These are phyloP conservation scores for Glycyrrhiza uralensis DNA, from an alignment of 306 rosid species.

Conservation along the genomic window DNA sequence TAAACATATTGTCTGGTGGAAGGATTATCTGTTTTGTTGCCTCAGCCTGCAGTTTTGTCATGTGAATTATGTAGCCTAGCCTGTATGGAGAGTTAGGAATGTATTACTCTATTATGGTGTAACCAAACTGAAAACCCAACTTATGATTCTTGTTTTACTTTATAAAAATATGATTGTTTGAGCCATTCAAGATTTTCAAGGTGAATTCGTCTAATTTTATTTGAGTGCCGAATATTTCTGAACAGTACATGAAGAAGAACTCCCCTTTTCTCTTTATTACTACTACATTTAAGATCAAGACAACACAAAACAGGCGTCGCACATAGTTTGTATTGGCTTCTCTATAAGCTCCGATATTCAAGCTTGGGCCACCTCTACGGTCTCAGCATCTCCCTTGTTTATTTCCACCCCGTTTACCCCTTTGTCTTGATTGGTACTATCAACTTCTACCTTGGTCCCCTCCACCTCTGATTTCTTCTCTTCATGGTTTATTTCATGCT, in stretches of 20 bases:
- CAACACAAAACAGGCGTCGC: neutral
- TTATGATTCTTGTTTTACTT: conserved; percentile 12
- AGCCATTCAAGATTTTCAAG: neutral
- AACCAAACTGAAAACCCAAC: conserved; percentile 23
- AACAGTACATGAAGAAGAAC: neutral
- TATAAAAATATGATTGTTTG: too few relatives aligned
- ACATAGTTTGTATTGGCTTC: neutral
- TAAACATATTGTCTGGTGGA: conserved; percentile 19
- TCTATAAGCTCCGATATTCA: neutral
- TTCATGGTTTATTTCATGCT: conserved; percentile 25
- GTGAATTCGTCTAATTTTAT: neutral
- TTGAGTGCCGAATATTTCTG: neutral
- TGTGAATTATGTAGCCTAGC: conserved; percentile 30
- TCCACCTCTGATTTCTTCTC: conserved; percentile 11
- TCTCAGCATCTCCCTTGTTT: conserved; percentile 4
- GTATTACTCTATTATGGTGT: conserved; percentile 21
- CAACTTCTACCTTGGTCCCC: conserved; percentile 15
- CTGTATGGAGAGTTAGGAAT: conserved; percentile 19
- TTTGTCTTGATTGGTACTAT: conserved; percentile 21
- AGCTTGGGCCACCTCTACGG: conserved; percentile 23
- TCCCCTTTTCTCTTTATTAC: too few relatives aligned
- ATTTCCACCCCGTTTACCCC: conserved; percentile 8
- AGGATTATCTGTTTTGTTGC: conserved; percentile 8
- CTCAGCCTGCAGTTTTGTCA: conserved; percentile 40
- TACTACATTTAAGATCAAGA: too few relatives aligned